phyloP scores from a whole-genome alignment of 2,329 filamentous ascomycete species.

The Cucurbitaria berberidis region DNA sequence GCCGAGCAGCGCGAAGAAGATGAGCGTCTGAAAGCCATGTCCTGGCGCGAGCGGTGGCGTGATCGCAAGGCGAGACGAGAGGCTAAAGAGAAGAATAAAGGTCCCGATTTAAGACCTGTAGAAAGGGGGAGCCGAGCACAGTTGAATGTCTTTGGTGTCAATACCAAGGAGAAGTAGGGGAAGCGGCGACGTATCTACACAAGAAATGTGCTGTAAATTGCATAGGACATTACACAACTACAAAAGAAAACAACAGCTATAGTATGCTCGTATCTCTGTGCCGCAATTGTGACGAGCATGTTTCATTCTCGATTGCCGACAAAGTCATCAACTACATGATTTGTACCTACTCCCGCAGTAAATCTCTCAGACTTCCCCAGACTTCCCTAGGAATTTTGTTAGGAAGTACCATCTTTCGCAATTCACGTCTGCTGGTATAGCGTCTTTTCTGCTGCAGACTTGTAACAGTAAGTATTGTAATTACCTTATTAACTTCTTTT shows the following conservation, averaged over 20 bases:
- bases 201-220: constrained; percentile 16
- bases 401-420: constrained; percentile 2
- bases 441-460: constrained; percentile 6
- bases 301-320: constrained; percentile 10
- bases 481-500: constrained; percentile 4
- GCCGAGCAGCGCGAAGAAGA: constrained; percentile 23
- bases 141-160: constrained; percentile 21
- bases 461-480: constrained; percentile 4
- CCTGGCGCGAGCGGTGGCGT: constrained; percentile 23
- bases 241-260: constrained; percentile 14
- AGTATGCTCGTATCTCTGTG: constrained; percentile 12
- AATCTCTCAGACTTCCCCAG: constrained; percentile 1
- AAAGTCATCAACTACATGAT: constrained; percentile 8
- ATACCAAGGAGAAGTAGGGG: constrained; percentile 19
- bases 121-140: constrained; percentile 20
- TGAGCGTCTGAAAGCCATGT: constrained; percentile 18
- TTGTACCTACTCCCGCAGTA: constrained; percentile 5
- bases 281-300: constrained; percentile 12
- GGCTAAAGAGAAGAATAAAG: constrained; percentile 17
- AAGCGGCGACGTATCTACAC: constrained; percentile 17
- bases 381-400: constrained; percentile 5
- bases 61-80: constrained; percentile 18
- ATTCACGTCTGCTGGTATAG: constrained; percentile 6
- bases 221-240: constrained; percentile 13
- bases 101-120: constrained; percentile 19